A percentile compares a stretch with the other conserved stretches of the same genome.
Conservation (phyloP, 305 asterid genomes). For the Fraxinus velutina region DNA sequence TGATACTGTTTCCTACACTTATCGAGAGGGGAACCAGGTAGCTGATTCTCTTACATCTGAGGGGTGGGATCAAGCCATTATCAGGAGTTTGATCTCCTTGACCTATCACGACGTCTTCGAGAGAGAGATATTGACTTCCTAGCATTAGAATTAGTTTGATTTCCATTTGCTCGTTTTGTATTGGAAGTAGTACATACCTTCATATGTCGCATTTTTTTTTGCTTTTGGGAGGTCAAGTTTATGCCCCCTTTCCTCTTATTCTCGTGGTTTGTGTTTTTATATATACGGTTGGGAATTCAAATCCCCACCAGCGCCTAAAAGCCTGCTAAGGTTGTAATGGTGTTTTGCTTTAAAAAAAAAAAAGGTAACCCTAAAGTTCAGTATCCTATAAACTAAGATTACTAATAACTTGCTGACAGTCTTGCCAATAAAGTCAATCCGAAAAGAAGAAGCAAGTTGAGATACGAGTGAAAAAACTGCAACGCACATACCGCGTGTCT, state of each 20-base stretch:
- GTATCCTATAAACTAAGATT: slow-evolving; percentile 17
- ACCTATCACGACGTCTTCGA: neutral
- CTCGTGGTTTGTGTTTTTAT: neutral
- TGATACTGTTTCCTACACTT: neutral
- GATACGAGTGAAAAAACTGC: slow-evolving; percentile 18
- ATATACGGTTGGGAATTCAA: neutral
- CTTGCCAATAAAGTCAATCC: slow-evolving; percentile 3
- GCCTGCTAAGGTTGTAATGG: neutral
- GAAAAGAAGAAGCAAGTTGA: neutral
- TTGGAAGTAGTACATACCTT: neutral
- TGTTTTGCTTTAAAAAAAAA: neutral
- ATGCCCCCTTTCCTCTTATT: neutral
- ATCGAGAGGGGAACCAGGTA: neutral
- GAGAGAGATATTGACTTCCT: neutral
- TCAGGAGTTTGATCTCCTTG: neutral
- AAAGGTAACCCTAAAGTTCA: slow-evolving; percentile 17
- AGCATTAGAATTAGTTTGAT: neutral
- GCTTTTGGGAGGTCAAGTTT: neutral
- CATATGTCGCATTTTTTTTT: neutral
- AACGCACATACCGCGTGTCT: slow-evolving; percentile 60
- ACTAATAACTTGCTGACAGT: neutral
- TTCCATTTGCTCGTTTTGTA: neutral
- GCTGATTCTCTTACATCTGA: neutral
- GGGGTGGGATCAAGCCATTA: neutral
- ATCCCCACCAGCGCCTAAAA: neutral